Conservation (phyloP, 352 stramenopile genomes). For the Globisporangium camurandrum region DNA sequence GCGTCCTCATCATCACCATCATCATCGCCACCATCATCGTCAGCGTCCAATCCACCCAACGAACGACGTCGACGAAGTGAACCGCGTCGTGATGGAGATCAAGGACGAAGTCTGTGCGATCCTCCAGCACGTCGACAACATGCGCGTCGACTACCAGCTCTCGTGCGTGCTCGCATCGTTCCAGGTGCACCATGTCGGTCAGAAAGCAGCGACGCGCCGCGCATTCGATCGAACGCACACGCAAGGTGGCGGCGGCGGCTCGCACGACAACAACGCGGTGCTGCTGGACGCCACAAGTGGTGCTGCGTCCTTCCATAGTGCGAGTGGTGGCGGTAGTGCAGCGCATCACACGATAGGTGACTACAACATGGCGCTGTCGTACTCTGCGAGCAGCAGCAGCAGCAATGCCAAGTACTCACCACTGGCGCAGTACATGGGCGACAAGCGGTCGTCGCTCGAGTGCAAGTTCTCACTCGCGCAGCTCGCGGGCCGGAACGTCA, state of each 20-base stretch:
- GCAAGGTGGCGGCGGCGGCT: slow-evolving; percentile 1
- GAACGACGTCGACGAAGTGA: slow-evolving; percentile 18
- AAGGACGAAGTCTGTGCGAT: slow-evolving; percentile 67
- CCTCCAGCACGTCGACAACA: slow-evolving; percentile 45
- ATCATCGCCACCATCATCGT: neutral
- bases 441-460: slow-evolving; percentile 34
- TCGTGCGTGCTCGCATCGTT: slow-evolving; percentile 43
- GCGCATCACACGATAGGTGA: slow-evolving; percentile 7
- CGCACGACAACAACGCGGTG: too few species aligned
- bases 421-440: slow-evolving; percentile 39
- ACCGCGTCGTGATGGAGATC: slow-evolving; percentile 61
- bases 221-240: slow-evolving; percentile 2
- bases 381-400: slow-evolving; percentile 7
- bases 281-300: slow-evolving; percentile 9
- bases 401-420: slow-evolving; percentile 32
- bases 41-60: slow-evolving; percentile 10
- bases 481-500: slow-evolving; percentile 31
- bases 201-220: neutral
- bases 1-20: neutral
- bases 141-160: slow-evolving; percentile 60
- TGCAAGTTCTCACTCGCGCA: slow-evolving; percentile 51
- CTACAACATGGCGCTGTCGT: slow-evolving; percentile 14
- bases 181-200: slow-evolving; percentile 21
- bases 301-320: too few species aligned
- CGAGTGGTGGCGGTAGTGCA: slow-evolving; percentile 12